phyloP scores from a whole-genome alignment of 768 basidiomycete species.

The Kwoniella bestiolae region DNA sequence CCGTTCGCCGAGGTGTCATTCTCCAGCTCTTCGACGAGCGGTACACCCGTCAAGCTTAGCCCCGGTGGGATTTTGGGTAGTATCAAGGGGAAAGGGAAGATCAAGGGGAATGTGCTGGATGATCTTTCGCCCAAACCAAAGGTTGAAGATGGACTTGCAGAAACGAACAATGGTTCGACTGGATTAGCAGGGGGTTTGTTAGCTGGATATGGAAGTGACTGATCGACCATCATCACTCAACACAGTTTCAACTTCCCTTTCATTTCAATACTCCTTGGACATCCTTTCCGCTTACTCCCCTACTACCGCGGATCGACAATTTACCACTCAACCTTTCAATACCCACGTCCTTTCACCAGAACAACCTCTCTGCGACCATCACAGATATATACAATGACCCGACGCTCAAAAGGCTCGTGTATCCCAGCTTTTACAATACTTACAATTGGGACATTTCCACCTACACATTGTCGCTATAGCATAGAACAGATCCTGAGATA shows the following conservation, averaged over 20 bases:
- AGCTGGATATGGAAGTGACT: conserved; percentile 52
- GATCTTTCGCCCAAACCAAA: not conserved
- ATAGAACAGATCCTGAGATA: not conserved
- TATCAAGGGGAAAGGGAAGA: conserved; percentile 31
- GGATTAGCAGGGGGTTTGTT: conserved; percentile 34
- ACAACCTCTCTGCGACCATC: too few species aligned
- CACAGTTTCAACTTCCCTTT: not conserved
- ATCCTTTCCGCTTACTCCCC: not conserved
- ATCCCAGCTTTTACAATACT: too few species aligned
- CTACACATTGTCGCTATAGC: not conserved
- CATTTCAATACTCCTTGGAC: not conserved
- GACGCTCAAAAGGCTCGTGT: too few species aligned
- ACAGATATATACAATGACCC: too few species aligned
- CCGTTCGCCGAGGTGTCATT: conserved; percentile 38
- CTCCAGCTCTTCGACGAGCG: conserved; percentile 8
- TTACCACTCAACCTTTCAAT: too few species aligned
- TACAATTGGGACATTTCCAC: too few species aligned
- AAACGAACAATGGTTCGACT: not conserved
- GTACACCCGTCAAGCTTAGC: conserved; percentile 1
- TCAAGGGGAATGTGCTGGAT: conserved; percentile 25
- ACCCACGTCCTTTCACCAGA: too few species aligned
- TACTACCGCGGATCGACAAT: not conserved
- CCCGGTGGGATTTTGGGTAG: not conserved
- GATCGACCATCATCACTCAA: not conserved
- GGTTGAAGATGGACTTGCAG: not conserved